These are phyloP conservation scores for Dothideomycetes sp. DNA, from an alignment of 2,329 filamentous ascomycete genomes.

Conservation along the genomic window DNA sequence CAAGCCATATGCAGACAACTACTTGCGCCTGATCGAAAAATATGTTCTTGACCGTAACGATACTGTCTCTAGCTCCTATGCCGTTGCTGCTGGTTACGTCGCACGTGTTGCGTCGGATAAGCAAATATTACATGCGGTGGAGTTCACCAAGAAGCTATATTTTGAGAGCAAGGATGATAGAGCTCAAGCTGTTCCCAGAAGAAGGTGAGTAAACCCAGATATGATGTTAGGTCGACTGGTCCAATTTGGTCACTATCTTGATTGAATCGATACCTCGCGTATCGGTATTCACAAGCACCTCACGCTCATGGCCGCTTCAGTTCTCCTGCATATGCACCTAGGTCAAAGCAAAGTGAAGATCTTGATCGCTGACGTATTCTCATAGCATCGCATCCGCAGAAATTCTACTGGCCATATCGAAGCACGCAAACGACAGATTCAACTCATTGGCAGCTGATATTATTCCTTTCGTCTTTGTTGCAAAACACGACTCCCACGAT, in stretches of 20 bases:
- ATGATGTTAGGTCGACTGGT: no score
- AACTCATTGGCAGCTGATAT: conserved; percentile 62
- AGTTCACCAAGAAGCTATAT: conserved; percentile 58
- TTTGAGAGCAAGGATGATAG: conserved; percentile 70
- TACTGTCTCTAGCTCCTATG: conserved; percentile 83
- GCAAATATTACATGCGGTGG: conserved; percentile 42
- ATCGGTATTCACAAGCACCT: no score
- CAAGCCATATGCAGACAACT: conserved; percentile 60
- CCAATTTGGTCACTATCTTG: no score
- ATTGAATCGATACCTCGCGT: no score
- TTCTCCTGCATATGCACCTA: background rate
- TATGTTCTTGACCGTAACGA: conserved; percentile 85
- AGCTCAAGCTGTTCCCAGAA: conserved; percentile 17
- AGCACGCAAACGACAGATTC: conserved; percentile 82
- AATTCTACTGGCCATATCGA: conserved; percentile 71
- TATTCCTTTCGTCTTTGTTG: conserved; percentile 80
- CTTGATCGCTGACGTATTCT: conserved; percentile 14
- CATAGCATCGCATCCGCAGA: conserved; percentile 67
- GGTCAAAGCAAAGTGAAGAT: background rate
- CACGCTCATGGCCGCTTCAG: no score
- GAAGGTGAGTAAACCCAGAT: conserved; percentile 7
- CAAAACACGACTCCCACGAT: conserved; percentile 72
- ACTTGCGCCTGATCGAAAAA: conserved; percentile 69
- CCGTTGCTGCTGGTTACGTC: conserved; percentile 75
- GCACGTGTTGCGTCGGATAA: conserved; percentile 53